Conservation (phyloP, 345 rosid species). For the Draba incana region DNA sequence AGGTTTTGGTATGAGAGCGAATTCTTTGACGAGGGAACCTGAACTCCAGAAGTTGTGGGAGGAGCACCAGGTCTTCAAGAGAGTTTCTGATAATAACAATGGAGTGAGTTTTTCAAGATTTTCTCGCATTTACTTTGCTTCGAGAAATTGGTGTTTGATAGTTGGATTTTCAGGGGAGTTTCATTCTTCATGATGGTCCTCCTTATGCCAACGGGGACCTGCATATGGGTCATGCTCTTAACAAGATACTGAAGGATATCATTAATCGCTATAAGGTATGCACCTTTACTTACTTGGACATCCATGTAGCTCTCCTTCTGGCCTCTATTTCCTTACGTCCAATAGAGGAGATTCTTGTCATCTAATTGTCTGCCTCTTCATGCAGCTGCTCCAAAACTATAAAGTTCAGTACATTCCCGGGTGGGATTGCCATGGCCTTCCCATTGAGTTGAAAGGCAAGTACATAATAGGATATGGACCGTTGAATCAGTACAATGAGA, state of each 20-base stretch:
- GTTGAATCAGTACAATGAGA: conserved; percentile 2
- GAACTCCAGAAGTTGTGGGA: conserved; percentile 93
- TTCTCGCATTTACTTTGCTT: conserved; percentile 27
- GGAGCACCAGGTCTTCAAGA: conserved; percentile 76
- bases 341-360: conserved; percentile 17
- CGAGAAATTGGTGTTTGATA: conserved; percentile 42
- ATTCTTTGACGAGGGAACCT: conserved; percentile 84
- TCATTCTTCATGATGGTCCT: conserved; percentile 96
- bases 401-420: conserved; percentile 90
- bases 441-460: conserved; percentile 97
- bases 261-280: conserved; percentile 91
- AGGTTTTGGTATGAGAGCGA: conserved; percentile 87
- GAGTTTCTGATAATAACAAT: conserved; percentile 67
- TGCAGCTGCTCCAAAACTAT: conserved; percentile 84
- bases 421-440: conserved; percentile 99
- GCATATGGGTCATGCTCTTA: conserved; percentile 96
- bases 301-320: background rate
- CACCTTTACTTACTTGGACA: conserved; percentile 16
- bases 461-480: conserved; percentile 29
- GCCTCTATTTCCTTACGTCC: background rate
- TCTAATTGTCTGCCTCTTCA: conserved; percentile 28
- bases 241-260: conserved; percentile 94
- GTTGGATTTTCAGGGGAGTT: conserved; percentile 61
- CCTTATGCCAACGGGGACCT: conserved; percentile 96
- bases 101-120: conserved; percentile 61